phyloP scores from a whole-genome alignment of 495 filamentous ascomycete genomes.

The Talaromyces trachyspermus region DNA sequence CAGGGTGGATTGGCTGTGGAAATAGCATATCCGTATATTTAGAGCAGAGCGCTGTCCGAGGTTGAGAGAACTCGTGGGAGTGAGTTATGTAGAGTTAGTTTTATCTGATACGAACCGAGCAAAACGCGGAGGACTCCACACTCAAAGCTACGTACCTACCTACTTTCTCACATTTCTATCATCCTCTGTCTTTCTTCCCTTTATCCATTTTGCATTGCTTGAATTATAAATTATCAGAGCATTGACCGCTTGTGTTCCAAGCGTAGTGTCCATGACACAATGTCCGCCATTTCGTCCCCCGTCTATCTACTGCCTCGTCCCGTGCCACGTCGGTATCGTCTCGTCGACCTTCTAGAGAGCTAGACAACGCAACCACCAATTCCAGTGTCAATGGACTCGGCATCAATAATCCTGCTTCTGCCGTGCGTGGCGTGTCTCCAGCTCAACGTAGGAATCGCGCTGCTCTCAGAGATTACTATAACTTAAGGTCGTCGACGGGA shows the following conservation, averaged over 20 bases:
- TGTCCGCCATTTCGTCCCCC: slow-evolving; percentile 73
- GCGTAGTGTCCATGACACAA: slow-evolving; percentile 24
- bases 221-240: too few relatives aligned
- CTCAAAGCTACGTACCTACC: too few relatives aligned
- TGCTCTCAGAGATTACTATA: slow-evolving; percentile 91
- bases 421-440: slow-evolving; percentile 41
- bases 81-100: too few relatives aligned
- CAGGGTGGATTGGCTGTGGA: background rate
- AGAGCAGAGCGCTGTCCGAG: too few relatives aligned
- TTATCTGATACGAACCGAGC: too few relatives aligned
- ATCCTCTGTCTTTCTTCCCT: too few relatives aligned
- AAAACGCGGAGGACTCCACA: too few relatives aligned
- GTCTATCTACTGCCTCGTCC: slow-evolving; percentile 62
- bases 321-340: slow-evolving; percentile 64
- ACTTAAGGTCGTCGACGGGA: slow-evolving; percentile 54
- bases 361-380: slow-evolving; percentile 35
- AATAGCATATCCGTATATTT: slow-evolving; percentile 4
- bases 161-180: too few relatives aligned
- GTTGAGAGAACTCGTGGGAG: too few relatives aligned
- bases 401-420: slow-evolving; percentile 42
- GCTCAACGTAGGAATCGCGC: slow-evolving; percentile 60
- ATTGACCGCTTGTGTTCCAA: too few relatives aligned
- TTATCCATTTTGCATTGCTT: too few relatives aligned
- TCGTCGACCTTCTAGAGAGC: slow-evolving; percentile 67
- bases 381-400: slow-evolving; percentile 40